A percentile compares a stretch with the other conserved stretches of the same genome.
phyloP scores from a whole-genome alignment of 805 yeast genomes.

The Lipomyces japonicus region DNA sequence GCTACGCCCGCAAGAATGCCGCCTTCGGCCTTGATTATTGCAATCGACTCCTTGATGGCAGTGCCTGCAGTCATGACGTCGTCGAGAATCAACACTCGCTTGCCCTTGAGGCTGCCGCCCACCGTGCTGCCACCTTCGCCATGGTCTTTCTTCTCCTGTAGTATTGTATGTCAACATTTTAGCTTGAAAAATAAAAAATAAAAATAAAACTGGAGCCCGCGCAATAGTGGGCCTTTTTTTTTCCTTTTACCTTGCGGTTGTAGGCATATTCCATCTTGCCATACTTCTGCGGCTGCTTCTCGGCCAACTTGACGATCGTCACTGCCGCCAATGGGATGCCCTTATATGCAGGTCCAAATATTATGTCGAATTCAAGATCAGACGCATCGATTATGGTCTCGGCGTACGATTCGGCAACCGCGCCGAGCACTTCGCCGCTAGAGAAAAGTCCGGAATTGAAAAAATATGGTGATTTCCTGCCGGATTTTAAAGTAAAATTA shows the following conservation, averaged over 20 bases:
- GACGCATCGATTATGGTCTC: constrained; percentile 62
- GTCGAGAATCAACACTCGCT: constrained; percentile 80
- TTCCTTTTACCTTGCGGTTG: constrained; percentile 63
- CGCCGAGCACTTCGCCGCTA: constrained; percentile 73
- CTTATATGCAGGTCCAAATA: constrained; percentile 97
- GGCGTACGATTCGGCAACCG: constrained; percentile 85
- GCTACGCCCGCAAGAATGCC: constrained; percentile 80
- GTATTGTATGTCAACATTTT: background rate
- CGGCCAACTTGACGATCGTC: constrained; percentile 87
- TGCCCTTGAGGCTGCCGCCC: constrained; percentile 69
- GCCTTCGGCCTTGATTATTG: constrained; percentile 61
- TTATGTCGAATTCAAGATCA: constrained; percentile 77
- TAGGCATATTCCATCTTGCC: constrained; percentile 79
- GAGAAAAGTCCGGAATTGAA: constrained; percentile 89
- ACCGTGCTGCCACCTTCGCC: constrained; percentile 98
- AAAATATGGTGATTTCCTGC: constrained; percentile 92
- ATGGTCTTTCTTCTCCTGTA: constrained; percentile 83
- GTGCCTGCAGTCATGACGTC: constrained; percentile 99
- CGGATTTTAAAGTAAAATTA: constrained; percentile 82
- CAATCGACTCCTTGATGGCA: constrained; percentile 91
- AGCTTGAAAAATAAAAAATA: background rate
- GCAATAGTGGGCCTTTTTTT: background rate
- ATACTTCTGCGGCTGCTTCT: constrained; percentile 68
- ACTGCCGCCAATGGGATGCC: constrained; percentile 95
- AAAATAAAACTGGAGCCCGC: background rate